Evolutionary conservation across 805 yeast genomes (phyloP).

Genomic region (Cyberlindnera galapagoensis): DNA sequence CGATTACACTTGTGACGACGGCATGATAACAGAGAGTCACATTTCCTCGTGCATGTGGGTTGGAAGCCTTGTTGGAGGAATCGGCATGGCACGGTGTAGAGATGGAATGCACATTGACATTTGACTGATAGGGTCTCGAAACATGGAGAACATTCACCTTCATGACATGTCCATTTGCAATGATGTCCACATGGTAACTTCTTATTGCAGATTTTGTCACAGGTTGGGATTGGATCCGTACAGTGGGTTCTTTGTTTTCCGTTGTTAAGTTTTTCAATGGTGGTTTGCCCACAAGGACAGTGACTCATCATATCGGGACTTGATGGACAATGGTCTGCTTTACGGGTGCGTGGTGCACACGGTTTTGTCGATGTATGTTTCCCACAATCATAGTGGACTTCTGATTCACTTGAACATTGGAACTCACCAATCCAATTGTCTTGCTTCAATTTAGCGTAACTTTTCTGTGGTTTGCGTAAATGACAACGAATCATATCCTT

Average conservation of each 20-base stretch:
- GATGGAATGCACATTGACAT: conserved; percentile 58
- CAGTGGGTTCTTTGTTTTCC: conserved; percentile 45
- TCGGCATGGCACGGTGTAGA: conserved; percentile 58
- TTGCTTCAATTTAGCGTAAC: conserved; percentile 17
- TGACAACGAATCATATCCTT: conserved; percentile 37
- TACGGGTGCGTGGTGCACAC: conserved; percentile 26
- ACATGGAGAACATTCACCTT: conserved; percentile 72
- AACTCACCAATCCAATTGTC: conserved; percentile 46
- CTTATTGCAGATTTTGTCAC: conserved; percentile 61
- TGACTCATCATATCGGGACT: conserved; percentile 53
- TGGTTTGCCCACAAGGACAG: conserved; percentile 77
- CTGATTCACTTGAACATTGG: conserved; percentile 40
- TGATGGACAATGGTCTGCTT: conserved; percentile 46
- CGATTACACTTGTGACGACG: conserved; percentile 70
- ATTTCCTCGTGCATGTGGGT: conserved; percentile 65
- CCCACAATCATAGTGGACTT: conserved; percentile 54
- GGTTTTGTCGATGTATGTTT: conserved; percentile 51
- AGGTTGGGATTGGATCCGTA: conserved; percentile 73
- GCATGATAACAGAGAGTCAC: conserved; percentile 71
- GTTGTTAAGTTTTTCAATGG: conserved; percentile 27
- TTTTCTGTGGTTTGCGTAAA: conserved; percentile 33
- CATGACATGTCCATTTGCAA: conserved; percentile 69
- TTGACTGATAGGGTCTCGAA: conserved; percentile 39
- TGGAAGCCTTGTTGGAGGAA: conserved; percentile 41
- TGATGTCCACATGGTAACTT: conserved; percentile 66